phyloP scores from a whole-genome alignment of 345 rosid species.

The Carallia brachiata region DNA sequence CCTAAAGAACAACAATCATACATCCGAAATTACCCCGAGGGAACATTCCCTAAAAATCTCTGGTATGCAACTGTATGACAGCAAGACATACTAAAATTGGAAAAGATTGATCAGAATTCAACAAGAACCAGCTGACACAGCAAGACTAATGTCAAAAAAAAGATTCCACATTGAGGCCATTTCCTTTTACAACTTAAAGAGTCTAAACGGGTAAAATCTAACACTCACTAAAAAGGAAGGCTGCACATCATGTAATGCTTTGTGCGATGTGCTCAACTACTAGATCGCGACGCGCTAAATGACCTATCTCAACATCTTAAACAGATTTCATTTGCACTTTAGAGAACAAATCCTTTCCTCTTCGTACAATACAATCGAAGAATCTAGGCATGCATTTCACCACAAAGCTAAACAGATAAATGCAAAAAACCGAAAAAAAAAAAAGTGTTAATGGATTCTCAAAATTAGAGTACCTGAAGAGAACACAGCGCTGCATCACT shows the following conservation, averaged over 20 bases:
- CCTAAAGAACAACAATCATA: constrained; percentile 39
- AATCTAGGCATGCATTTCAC: not conserved
- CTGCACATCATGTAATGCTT: not conserved
- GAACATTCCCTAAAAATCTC: not conserved
- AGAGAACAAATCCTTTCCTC: not conserved
- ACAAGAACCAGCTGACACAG: not conserved
- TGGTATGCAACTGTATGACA: not conserved
- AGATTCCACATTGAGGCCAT: not conserved
- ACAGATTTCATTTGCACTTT: not conserved
- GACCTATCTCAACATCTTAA: not conserved
- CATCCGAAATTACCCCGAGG: not conserved
- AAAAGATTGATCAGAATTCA: not conserved
- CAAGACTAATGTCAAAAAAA: not conserved
- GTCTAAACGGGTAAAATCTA: not conserved
- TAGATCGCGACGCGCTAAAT: not conserved
- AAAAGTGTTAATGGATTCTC: not conserved
- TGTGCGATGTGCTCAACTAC: not conserved
- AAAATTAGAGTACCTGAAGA: constrained; percentile 54
- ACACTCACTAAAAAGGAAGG: not conserved
- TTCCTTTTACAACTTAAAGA: not conserved
- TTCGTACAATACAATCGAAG: not conserved
- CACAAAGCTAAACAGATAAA: not conserved
- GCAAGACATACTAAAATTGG: not conserved
- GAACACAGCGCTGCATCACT: constrained; percentile 57
- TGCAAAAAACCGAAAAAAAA: not conserved